Evolutionary conservation across 805 yeast species (phyloP), one percentile per base, ranked within the genome.

Genomic region (Candida incommunis): DNA sequence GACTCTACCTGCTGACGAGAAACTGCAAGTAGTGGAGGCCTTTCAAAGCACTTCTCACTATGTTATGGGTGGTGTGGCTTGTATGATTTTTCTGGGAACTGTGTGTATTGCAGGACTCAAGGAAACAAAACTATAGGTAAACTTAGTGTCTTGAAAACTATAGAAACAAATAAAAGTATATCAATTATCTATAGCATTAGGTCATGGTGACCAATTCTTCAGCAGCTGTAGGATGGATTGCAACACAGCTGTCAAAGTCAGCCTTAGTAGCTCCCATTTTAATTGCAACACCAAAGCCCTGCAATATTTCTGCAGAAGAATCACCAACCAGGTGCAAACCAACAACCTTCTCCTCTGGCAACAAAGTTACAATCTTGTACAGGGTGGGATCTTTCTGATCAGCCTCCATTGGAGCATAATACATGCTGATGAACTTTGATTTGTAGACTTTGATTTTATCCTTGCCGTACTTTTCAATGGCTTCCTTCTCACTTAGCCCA

Each of bases 241-340:
- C 99, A 40, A 92, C 97, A 69, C 94, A 84, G 62, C 69, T 78
- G 66, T 92, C 99, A 53, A 92, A 92, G 63, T 92, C 96, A 41
- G 76, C 76, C 71, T 92, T 92, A 29, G 99, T 92, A 37, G 98
- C 98, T 26, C 99, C 99, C 98, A 92, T 92, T 69, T 88, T 88
- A 51, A 92, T 69, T 43, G 98, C 98, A 45, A 88, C 98, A 48
- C 97, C 98, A 58, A 92, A 92, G 31, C 98, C 99, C 71, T 92
- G 99, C 56, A 92, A 72, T 48, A 92, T 88, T 66, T 92, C 99
- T 25, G 95, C 78, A 44, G 92, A 77, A 5, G 76, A 66, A 58
- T 88, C 97, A 50, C 99, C 99, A 53, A 88, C 83, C 46, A 92
- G 66, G 64, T 92, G 98, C 54, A 92, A 68, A 23, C 99, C 99